Evolutionary conservation across 108 stramenopile species (phyloP).

Genomic region (Cyclotella sp.): DNA sequence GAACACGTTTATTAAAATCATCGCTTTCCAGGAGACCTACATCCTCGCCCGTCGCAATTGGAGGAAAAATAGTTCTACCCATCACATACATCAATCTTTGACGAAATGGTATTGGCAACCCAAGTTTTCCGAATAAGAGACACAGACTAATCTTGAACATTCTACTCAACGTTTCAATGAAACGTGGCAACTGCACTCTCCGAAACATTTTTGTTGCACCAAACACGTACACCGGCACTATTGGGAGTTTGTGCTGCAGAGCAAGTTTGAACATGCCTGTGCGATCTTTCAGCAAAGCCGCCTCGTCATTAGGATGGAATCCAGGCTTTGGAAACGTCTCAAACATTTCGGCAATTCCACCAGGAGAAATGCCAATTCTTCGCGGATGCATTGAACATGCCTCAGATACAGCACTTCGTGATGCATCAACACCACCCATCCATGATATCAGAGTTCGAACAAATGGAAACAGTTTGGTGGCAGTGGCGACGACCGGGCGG

Average conservation of each 20-base stretch:
- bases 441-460: conserved; percentile 72
- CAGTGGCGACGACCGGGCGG: conserved; percentile 84
- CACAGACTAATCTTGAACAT: conserved; percentile 72
- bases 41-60: conserved; percentile 5
- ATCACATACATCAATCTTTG: conserved; percentile 80
- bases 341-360: conserved; percentile 96
- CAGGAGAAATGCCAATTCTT: conserved; percentile 78
- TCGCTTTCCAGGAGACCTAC: conserved; percentile 19
- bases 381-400: conserved; percentile 45
- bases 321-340: conserved; percentile 81
- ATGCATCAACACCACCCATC: conserved; percentile 78
- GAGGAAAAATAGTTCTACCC: conserved; percentile 76
- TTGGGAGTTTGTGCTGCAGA: conserved; percentile 75
- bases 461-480: conserved; percentile 78
- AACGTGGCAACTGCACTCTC: conserved; percentile 77
- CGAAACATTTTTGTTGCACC: conserved; percentile 89
- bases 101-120: conserved; percentile 84
- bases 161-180: conserved; percentile 79
- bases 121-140: conserved; percentile 71
- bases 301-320: conserved; percentile 82
- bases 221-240: conserved; percentile 91
- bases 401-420: conserved; percentile 61
- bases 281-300: conserved; percentile 68
- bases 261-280: conserved; percentile 91
- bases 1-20: conserved; percentile 60